phyloP scores from a whole-genome alignment of 2,329 filamentous ascomycete genomes.

The Fusarium illudens region DNA sequence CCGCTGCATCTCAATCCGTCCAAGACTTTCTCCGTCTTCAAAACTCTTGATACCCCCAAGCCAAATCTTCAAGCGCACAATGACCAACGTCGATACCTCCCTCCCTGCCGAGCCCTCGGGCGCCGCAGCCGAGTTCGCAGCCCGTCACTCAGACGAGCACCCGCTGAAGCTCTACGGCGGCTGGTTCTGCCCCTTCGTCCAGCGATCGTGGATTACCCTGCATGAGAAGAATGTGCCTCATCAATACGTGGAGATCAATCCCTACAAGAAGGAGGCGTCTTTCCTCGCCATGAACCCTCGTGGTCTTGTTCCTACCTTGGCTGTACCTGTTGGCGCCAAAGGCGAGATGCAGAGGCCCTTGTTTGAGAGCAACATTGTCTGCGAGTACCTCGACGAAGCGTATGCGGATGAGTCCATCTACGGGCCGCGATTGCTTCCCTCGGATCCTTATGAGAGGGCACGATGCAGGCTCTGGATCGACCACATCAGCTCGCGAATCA shows the following conservation, averaged over 20 bases:
- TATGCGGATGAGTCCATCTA: slow-evolving; percentile 59
- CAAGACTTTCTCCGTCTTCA: neutral
- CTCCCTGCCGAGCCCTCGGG: slow-evolving; percentile 59
- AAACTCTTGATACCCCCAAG: neutral
- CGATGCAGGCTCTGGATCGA: slow-evolving; percentile 77
- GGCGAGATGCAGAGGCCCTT: slow-evolving; percentile 62
- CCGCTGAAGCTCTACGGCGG: slow-evolving; percentile 73
- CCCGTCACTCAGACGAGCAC: slow-evolving; percentile 56
- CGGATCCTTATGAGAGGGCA: slow-evolving; percentile 70
- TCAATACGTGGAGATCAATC: slow-evolving; percentile 81
- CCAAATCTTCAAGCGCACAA: slow-evolving; percentile 31
- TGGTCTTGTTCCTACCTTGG: slow-evolving; percentile 77
- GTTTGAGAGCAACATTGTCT: slow-evolving; percentile 77
- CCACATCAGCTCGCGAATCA: slow-evolving; percentile 71
- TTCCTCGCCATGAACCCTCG: slow-evolving; percentile 78
- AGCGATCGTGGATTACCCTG: slow-evolving; percentile 76
- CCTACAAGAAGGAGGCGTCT: slow-evolving; percentile 74
- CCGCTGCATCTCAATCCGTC: neutral
- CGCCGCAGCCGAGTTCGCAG: slow-evolving; percentile 57
- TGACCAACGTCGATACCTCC: slow-evolving; percentile 59
- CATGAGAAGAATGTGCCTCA: slow-evolving; percentile 78
- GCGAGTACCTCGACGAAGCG: slow-evolving; percentile 79
- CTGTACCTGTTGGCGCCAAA: slow-evolving; percentile 49
- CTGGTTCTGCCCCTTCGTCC: slow-evolving; percentile 79
- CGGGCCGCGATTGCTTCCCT: slow-evolving; percentile 63